Conservation (phyloP, 1,284 basidiomycete species). For the Trametes sp. region DNA sequence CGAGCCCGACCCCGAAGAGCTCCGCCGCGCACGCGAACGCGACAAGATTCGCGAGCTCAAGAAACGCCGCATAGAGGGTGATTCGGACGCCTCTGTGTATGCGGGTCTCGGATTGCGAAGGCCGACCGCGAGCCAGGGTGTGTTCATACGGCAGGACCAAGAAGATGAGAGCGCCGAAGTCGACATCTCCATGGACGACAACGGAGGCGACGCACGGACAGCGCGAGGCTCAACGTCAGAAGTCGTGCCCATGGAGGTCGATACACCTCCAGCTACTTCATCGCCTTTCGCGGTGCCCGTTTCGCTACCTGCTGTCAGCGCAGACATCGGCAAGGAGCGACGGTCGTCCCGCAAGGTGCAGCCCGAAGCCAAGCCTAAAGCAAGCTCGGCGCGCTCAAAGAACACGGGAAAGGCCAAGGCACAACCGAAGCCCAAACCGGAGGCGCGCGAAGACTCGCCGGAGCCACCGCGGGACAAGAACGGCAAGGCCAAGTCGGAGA, state of each 20-base stretch:
- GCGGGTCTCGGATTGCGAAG: constrained; percentile 39
- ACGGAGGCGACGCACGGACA: constrained; percentile 6
- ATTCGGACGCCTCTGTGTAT: constrained; percentile 24
- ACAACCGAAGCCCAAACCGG: constrained; percentile 1
- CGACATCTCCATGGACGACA: constrained; percentile 50
- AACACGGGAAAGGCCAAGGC: constrained; percentile 13
- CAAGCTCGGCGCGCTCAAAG: background rate
- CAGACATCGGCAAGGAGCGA: constrained; percentile 11
- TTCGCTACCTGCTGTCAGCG: background rate
- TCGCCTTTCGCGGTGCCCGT: constrained; percentile 18
- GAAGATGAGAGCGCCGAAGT: constrained; percentile 68
- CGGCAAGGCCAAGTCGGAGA: constrained; percentile 58
- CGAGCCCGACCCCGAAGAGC: constrained; percentile 50
- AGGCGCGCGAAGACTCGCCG: constrained; percentile 14
- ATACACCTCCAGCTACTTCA: constrained; percentile 31
- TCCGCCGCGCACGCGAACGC: constrained; percentile 52
- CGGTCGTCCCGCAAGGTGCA: constrained; percentile 25
- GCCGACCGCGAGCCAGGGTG: constrained; percentile 42
- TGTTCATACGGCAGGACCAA: constrained; percentile 61
- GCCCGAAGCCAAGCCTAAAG: constrained; percentile 8
- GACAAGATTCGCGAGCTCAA: constrained; percentile 64
- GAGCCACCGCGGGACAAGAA: constrained; percentile 33
- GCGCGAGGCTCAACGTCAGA: constrained; percentile 9
- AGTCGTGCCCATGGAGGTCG: constrained; percentile 29
- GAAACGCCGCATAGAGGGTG: constrained; percentile 53